Base-by-base conservation (phyloP, 306 rosid genomes). In the Senna tora region DNA sequence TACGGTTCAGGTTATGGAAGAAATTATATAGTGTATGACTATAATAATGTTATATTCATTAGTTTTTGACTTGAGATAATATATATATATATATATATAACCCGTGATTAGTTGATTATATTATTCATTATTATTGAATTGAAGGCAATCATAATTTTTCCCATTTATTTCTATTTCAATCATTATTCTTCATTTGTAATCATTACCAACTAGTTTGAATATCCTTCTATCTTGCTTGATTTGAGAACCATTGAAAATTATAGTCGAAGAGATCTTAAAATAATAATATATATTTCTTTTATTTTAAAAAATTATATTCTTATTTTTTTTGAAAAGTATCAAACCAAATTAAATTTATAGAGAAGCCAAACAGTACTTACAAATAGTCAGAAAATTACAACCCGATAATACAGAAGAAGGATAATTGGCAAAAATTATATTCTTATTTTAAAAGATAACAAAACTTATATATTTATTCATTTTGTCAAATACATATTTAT, bases 101-200 rank as follows among this genome's bases (percentile, higher is more conserved):
- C 36, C 50, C 14, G 19, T 43, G 58, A 54, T 58, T 55, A 13
- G 58, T 67, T 28, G 16, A 66, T 57, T 57, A 41, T 57, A 66
- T 57, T 57, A 41, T 57, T 45, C n/a, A 72, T 43, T 28, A 20
- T 6, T 36, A 39, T 54, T n/a, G 16, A 21, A 16, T 4, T 34
- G 66, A 25, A 33, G 17, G 10, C 28, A 36, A 34, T 17, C 46
- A 61, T 17, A 22, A 3, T 14, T 36, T 59, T 9, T 13, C 7
- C 2, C 17, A 59, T 34, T 43, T 54, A 7, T 19, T 17, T 61
- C 4, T 10, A 13, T 33, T 19, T 50, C 20, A 51, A 63, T 74
- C 38, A 65, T 65, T 54, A 33, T 9, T 15, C 43, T 0, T 10
- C 39, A 38, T 22, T 38, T 38, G 21, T 38, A 69, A 25, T 38